These are phyloP conservation scores for Ophiostoma triangulosporum DNA, from an alignment of 2,329 filamentous ascomycete genomes.

Conservation along the genomic window DNA sequence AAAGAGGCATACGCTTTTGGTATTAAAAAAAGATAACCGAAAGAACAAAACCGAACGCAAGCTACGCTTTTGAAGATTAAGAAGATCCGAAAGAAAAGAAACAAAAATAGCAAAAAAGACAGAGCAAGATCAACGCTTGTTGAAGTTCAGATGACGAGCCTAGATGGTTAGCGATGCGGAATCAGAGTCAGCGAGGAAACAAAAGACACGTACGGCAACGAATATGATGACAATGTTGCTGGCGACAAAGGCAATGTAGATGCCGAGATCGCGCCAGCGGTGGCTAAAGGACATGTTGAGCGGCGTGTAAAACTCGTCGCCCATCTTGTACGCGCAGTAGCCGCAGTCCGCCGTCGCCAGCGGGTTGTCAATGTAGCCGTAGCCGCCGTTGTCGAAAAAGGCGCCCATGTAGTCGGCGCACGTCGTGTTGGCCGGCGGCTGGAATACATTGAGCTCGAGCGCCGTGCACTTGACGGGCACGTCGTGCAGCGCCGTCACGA, in stretches of 20 bases:
- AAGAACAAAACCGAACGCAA: no score
- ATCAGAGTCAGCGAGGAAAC: not conserved
- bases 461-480: constrained; percentile 46
- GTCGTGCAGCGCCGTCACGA: constrained; percentile 62
- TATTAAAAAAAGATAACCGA: not conserved
- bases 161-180: constrained; percentile 15
- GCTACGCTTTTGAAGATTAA: no score
- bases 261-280: constrained; percentile 73
- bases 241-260: constrained; percentile 60
- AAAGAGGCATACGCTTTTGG: not conserved
- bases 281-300: constrained; percentile 52
- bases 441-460: constrained; percentile 54
- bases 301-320: constrained; percentile 64
- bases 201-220: constrained; percentile 31
- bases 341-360: constrained; percentile 54
- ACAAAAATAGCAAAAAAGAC: not conserved
- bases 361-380: constrained; percentile 54
- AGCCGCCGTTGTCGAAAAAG: constrained; percentile 55
- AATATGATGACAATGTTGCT: constrained; percentile 58
- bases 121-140: constrained; percentile 23
- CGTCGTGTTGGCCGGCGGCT: constrained; percentile 47
- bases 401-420: constrained; percentile 64
- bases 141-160: constrained; percentile 41
- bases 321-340: constrained; percentile 71
- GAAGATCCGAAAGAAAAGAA: constrained; percentile 13